These are phyloP conservation scores for Rosa hybrid DNA, from an alignment of 331 rosid species.

Conservation along the genomic window DNA sequence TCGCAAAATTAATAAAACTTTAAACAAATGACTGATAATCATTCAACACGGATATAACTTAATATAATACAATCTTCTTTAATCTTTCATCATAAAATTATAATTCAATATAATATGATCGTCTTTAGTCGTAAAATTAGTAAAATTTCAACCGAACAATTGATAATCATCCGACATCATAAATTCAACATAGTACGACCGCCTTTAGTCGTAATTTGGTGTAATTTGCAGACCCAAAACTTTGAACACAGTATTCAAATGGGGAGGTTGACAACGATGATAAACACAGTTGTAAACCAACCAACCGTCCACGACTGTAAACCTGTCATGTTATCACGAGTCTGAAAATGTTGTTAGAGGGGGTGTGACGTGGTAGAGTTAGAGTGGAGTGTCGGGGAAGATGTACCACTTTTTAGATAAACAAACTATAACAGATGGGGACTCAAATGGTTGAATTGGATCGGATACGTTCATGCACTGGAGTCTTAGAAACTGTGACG, in stretches of 20 bases:
- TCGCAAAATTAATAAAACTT: too few relatives aligned
- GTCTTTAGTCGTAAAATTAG: too few relatives aligned
- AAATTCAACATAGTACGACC: too few relatives aligned
- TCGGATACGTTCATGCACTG: slow-evolving; percentile 9
- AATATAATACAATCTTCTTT: too few relatives aligned
- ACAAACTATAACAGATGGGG: not conserved
- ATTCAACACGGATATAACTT: too few relatives aligned
- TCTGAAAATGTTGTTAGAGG: not conserved
- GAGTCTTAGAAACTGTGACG: not conserved
- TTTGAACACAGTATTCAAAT: not conserved
- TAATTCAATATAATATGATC: too few relatives aligned
- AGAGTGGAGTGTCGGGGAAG: not conserved
- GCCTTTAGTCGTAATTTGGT: not conserved
- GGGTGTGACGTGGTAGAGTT: not conserved
- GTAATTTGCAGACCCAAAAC: not conserved
- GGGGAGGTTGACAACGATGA: not conserved
- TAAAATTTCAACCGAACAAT: too few relatives aligned
- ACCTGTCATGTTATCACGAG: not conserved
- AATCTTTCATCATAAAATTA: too few relatives aligned
- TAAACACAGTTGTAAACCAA: not conserved
- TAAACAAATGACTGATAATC: too few relatives aligned
- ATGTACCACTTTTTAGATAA: not conserved
- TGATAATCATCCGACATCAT: too few relatives aligned
- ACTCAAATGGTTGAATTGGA: not conserved
- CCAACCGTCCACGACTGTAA: slow-evolving; percentile 2